phyloP scores from a whole-genome alignment of 352 stramenopile genomes.

The Phytophthora sansomeana region DNA sequence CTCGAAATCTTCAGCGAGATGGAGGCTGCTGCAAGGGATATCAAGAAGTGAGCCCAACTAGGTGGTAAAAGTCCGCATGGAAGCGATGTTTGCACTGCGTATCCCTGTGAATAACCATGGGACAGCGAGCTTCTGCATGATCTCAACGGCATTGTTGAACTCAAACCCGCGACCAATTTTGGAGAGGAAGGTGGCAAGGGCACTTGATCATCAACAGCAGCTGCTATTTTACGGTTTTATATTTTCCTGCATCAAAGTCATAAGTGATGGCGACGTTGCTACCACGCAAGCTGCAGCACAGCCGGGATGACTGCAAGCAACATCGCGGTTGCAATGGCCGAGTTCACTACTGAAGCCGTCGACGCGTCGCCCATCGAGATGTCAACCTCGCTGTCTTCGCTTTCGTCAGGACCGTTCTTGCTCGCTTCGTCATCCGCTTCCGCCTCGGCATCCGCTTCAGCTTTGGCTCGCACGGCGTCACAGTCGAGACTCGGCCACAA shows the following conservation, averaged over 20 bases:
- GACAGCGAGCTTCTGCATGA: too few species aligned
- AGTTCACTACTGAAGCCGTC: not conserved
- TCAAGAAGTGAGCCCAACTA: not conserved
- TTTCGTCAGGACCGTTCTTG: conserved; percentile 28
- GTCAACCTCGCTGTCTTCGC: conserved; percentile 31
- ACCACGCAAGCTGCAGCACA: too few species aligned
- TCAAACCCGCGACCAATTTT: too few species aligned
- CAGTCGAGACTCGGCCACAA: conserved; percentile 30
- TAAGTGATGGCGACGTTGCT: not conserved
- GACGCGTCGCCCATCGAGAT: conserved; percentile 29
- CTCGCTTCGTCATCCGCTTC: conserved; percentile 24
- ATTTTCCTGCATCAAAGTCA: too few species aligned
- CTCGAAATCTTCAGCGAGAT: not conserved
- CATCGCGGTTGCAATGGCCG: not conserved
- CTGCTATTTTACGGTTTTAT: too few species aligned
- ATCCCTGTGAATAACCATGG: too few species aligned
- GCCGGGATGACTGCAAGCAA: too few species aligned
- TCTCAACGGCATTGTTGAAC: too few species aligned
- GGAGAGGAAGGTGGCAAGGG: too few species aligned
- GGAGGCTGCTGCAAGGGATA: not conserved
- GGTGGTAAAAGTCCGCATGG: too few species aligned
- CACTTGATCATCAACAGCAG: too few species aligned
- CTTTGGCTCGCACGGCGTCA: conserved; percentile 17
- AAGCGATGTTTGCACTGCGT: too few species aligned
- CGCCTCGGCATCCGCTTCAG: conserved; percentile 18